Evolutionary conservation across 495 filamentous ascomycete species (phyloP).

Genomic region (Podospora pseudopauciseta): DNA sequence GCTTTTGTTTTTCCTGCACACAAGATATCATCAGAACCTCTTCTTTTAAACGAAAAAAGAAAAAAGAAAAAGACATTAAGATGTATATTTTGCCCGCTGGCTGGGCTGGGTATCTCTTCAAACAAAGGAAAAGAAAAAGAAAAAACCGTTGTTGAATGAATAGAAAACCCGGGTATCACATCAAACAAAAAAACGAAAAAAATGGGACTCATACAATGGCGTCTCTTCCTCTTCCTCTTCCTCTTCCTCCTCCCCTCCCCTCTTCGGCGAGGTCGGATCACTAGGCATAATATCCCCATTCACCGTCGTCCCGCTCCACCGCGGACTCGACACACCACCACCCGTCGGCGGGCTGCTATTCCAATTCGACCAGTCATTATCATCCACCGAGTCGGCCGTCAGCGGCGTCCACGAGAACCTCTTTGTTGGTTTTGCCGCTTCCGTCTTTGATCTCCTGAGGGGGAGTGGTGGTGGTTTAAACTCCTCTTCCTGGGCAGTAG

Average conservation of each 20-base stretch:
- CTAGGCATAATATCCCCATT: constrained; percentile 43
- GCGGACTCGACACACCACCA: constrained; percentile 34
- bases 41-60: not conserved
- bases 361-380: constrained; percentile 72
- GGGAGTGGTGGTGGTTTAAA: constrained; percentile 16
- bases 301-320: constrained; percentile 49
- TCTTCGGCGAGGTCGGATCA: constrained; percentile 18
- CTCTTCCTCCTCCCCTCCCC: constrained; percentile 33
- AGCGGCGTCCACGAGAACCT: constrained; percentile 48
- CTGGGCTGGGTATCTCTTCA: too few species aligned
- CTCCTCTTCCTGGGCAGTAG: constrained; percentile 22
- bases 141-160: not conserved
- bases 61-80: too few species aligned
- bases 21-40: not conserved
- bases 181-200: constrained; percentile 2
- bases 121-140: too few species aligned
- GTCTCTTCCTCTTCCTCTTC: constrained; percentile 26
- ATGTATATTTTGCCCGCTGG: too few species aligned
- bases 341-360: constrained; percentile 49
- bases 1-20: constrained; percentile 22
- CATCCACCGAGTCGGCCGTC: constrained; percentile 52
- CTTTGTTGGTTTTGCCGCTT: constrained; percentile 34
- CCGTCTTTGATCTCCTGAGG: constrained; percentile 31
- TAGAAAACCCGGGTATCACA: not conserved
- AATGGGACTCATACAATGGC: constrained; percentile 37